A percentile compares a stretch with the other conserved stretches of the same genome.
Conservation (phyloP, 495 filamentous ascomycete species). For the Geoglossum glabrum region DNA sequence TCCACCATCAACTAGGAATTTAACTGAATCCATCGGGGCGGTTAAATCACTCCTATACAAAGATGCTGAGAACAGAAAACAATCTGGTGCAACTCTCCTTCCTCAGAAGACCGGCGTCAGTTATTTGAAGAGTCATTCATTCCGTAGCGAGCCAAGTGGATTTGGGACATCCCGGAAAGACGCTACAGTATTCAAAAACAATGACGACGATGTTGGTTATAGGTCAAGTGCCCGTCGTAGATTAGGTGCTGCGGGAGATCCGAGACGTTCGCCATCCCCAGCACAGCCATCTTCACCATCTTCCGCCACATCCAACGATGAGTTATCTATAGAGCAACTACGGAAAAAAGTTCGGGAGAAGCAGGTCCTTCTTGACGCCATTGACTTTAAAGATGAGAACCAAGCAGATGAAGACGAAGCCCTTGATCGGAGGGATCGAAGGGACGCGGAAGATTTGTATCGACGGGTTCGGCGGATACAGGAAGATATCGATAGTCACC, state of each 20-base stretch:
- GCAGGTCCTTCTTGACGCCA: conserved; percentile 86
- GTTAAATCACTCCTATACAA: conserved; percentile 83
- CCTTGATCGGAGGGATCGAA: conserved; percentile 72
- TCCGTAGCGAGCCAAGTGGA: conserved; percentile 34
- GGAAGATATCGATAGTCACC: conserved; percentile 88
- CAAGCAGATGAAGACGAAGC: conserved; percentile 77
- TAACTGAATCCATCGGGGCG: conserved; percentile 78
- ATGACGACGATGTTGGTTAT: conserved; percentile 76
- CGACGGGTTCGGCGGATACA: conserved; percentile 82
- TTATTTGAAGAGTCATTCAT: conserved; percentile 90
- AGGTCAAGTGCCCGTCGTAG: conserved; percentile 83
- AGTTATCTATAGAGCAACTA: conserved; percentile 68
- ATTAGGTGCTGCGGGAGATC: conserved; percentile 48
- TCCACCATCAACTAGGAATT: conserved; percentile 84
- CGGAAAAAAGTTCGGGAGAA: conserved; percentile 89
- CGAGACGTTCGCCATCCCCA: conserved; percentile 52
- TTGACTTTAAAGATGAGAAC: conserved; percentile 91
- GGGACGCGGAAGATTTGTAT: conserved; percentile 88
- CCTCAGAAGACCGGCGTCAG: conserved; percentile 95
- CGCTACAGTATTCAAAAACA: conserved; percentile 90
- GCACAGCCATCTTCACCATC: conserved; percentile 48
- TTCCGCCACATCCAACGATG: conserved; percentile 51
- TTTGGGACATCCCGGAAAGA: conserved; percentile 51
- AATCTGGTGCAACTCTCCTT: conserved; percentile 63
- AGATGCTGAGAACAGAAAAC: conserved; percentile 72